These are phyloP conservation scores for Nasturtium officinale DNA, from an alignment of 345 rosid genomes.

Conservation along the genomic window DNA sequence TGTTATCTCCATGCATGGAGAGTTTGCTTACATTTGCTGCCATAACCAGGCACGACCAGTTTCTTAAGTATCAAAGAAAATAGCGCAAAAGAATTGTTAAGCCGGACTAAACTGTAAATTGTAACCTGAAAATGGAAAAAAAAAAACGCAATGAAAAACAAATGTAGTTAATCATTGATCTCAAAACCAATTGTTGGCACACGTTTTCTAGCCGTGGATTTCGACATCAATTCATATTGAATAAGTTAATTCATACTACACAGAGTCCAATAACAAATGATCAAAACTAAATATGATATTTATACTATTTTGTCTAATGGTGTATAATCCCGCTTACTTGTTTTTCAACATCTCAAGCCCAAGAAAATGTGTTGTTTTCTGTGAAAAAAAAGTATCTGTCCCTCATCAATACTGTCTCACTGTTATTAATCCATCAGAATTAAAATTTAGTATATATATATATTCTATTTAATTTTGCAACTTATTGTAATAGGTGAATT, in stretches of 20 bases:
- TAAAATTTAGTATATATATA: too few species aligned
- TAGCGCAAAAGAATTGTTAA: background rate
- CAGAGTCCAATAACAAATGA: too few species aligned
- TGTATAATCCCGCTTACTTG: too few species aligned
- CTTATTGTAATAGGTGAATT: slow-evolving; percentile 64
- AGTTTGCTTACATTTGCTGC: slow-evolving; percentile 62
- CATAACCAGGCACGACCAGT: slow-evolving; percentile 54
- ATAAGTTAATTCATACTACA: too few species aligned
- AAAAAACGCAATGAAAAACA: background rate
- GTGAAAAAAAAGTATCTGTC: too few species aligned
- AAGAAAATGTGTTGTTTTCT: background rate
- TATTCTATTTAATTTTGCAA: too few species aligned
- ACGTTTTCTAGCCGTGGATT: background rate
- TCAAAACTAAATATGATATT: too few species aligned
- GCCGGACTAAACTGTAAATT: background rate
- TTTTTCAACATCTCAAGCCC: background rate
- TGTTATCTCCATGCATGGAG: slow-evolving; percentile 86
- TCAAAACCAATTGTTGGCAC: background rate
- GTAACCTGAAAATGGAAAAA: background rate
- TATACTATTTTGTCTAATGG: too few species aligned
- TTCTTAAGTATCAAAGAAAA: background rate
- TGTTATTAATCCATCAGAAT: too few species aligned
- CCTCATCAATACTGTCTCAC: too few species aligned
- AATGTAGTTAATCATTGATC: background rate
- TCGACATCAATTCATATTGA: background rate